Evolutionary conservation across 2,329 filamentous ascomycete species (phyloP), one percentile per base, ranked within the genome.

Genomic region (Alternaria gansuensis): DNA sequence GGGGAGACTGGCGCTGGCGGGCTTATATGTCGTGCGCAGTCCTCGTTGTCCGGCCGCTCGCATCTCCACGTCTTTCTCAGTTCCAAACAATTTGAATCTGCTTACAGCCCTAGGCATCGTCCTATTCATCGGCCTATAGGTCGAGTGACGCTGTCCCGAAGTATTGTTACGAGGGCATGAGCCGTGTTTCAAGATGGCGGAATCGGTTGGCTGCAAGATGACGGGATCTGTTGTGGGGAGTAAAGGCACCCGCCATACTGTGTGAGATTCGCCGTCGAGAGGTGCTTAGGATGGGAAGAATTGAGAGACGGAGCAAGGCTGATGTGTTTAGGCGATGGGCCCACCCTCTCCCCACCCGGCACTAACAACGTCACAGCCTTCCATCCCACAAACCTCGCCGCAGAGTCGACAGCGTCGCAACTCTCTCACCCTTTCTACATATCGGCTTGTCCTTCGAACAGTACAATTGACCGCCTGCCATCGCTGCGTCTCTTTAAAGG

Each of bases 11-110:
- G 39, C 10, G 14, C 28, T 34, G 28, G 28, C 23, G 14, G 14
- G 29, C 44, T 10, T 48, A 48, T 48, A 48, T 48, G 44, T 5
- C n/a, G 44, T 33, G 14, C 29, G 31, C 36, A 9, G 21, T 34
- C 29, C 21, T 34, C 44, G 31, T 34, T 36, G 3, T 34, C 8
- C 21, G 21, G 8, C 11, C 21, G 13, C 44, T 33, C 21, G 44
- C 21, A 34, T n/a, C 21, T 14, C 8, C 1, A n/a, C 31, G 7
- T 48, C 4, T 36, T 34, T 8, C 11, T 7, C 14, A 24, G 7
- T 26, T 10, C 3, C 4, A 3, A 10, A 48, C 21, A 5, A n/a
- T 4, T 6, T 4, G 10, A 36, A n/a, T 36, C 10, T 21, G 5
- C 1, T 23, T 13, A 7, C 21, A 24, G 3, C 37, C 21, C 10